Base-by-base conservation (phyloP, 805 yeast genomes). In the Debaryomyces castellii region DNA sequence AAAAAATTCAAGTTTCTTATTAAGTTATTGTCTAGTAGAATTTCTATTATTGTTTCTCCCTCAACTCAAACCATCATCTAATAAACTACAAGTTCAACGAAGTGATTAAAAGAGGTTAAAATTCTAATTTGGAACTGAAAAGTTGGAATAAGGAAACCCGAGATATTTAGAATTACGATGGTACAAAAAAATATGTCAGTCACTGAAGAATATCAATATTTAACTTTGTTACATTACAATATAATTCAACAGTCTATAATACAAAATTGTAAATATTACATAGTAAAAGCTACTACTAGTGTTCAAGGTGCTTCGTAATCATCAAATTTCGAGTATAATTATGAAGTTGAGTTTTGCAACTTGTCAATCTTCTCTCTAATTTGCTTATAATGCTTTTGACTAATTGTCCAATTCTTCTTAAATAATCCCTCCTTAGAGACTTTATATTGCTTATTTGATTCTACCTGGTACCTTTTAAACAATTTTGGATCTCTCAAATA, bases 361-460 rank as follows among this genome's bases (percentile, higher is more conserved):
- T 43, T 43, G 12, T 45, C 44, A 43, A 49, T 59, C 52, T 62
- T 64, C 41, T 58, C 45, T 47, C 61, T 63, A 45, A 67, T 54
- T 48, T 60, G 39, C 32, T 58, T 55, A 51, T 60, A 68, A 34
- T 57, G 54, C 30, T 58, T 53, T 40, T 50, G 42, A 48, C 67
- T 63, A 44, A 71, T 67, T 17, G 41, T 53, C 76, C 76, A 71
- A n/a, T 44, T 27, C 36, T 41, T 22, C 54, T 61, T 36, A 40
- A 59, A 47, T 43, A 54, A 32, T 39, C 51, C 51, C 56, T 62
- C 45, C 37, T 51, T 55, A 36, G 50, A 34, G 12, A 48, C 53
- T 41, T 52, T 51, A 18, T 37, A 41, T 40, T 67, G 73, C 8
- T 54, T 51, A 10, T 51, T 35, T 21, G 57, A 38, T 42, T 69